These are phyloP conservation scores for Wickerhamomyces sp. DNA, from an alignment of 1,139 yeast species.

Conservation along the genomic window DNA sequence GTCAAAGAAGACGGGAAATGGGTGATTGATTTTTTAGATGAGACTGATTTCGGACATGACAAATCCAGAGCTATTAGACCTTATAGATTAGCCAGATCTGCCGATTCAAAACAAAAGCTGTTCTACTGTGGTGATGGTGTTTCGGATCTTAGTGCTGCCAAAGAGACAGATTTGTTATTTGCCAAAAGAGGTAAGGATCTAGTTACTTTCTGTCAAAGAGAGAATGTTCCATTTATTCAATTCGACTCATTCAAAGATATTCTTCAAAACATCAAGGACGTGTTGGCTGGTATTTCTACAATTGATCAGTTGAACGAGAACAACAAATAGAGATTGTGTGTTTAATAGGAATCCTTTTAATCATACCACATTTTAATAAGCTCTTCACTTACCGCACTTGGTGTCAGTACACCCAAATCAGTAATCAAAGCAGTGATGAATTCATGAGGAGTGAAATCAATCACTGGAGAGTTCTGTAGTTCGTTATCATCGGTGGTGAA, in stretches of 20 bases:
- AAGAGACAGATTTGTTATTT: slow-evolving; percentile 86
- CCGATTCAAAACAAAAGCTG: slow-evolving; percentile 38
- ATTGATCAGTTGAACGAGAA: slow-evolving; percentile 36
- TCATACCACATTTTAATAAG: slow-evolving; percentile 98
- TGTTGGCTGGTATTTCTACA: slow-evolving; percentile 39
- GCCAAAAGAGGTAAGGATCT: slow-evolving; percentile 92
- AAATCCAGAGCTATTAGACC: slow-evolving; percentile 79
- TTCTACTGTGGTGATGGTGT: slow-evolving; percentile 98
- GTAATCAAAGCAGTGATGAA: slow-evolving; percentile 93
- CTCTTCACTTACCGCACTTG: slow-evolving; percentile 97
- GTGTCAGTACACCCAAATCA: slow-evolving; percentile 93
- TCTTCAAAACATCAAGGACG: slow-evolving; percentile 44
- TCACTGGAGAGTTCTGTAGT: slow-evolving; percentile 39
- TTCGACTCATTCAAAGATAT: slow-evolving; percentile 76
- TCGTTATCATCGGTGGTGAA: slow-evolving; percentile 37
- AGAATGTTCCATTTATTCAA: slow-evolving; percentile 78
- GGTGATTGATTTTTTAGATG: slow-evolving; percentile 84
- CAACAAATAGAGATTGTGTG: slow-evolving; percentile 7
- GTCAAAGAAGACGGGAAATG: slow-evolving; percentile 57
- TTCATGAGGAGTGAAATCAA: slow-evolving; percentile 95
- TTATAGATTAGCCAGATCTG: slow-evolving; percentile 43
- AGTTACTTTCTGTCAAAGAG: slow-evolving; percentile 75
- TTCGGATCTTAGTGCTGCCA: slow-evolving; percentile 90
- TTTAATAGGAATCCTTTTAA: slow-evolving; percentile 25
- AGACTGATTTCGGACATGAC: slow-evolving; percentile 89